phyloP scores from a whole-genome alignment of 306 rosid genomes.

The Cicer chorassanicum region DNA sequence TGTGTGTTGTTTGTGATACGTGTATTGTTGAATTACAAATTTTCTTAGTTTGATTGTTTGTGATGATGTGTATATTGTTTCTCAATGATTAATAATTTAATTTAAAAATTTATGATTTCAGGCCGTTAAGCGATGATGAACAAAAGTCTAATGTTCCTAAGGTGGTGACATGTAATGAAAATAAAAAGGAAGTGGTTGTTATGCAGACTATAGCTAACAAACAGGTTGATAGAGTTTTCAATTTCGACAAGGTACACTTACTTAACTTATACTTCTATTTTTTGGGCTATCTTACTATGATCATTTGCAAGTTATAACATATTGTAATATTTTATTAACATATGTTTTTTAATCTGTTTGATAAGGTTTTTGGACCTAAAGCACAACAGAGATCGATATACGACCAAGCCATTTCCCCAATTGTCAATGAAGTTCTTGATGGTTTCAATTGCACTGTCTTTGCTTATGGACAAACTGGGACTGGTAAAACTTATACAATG shows the following conservation, averaged over 20 bases:
- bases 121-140: constrained; percentile 91
- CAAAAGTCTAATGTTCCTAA: constrained; percentile 59
- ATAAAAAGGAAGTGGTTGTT: constrained; percentile 82
- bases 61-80: background rate
- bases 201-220: constrained; percentile 82
- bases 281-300: constrained; percentile 5
- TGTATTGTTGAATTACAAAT: constrained; percentile 10
- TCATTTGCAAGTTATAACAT: constrained; percentile 5
- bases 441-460: constrained; percentile 97
- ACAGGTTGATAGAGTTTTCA: constrained; percentile 81
- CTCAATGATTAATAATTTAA: background rate
- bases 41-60: constrained; percentile 28
- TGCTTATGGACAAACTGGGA: constrained; percentile 98
- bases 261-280: background rate
- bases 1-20: background rate
- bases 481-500: constrained; percentile 99
- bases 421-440: constrained; percentile 92
- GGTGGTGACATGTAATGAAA: constrained; percentile 79
- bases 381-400: constrained; percentile 89
- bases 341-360: constrained; percentile 23
- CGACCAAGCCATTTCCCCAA: constrained; percentile 90
- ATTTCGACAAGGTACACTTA: constrained; percentile 78
- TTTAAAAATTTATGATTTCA: constrained; percentile 31
- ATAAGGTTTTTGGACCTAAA: constrained; percentile 90
- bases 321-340: background rate